Base-by-base conservation (phyloP, 139 green algal genomes). In the Chlorella sp. region DNA sequence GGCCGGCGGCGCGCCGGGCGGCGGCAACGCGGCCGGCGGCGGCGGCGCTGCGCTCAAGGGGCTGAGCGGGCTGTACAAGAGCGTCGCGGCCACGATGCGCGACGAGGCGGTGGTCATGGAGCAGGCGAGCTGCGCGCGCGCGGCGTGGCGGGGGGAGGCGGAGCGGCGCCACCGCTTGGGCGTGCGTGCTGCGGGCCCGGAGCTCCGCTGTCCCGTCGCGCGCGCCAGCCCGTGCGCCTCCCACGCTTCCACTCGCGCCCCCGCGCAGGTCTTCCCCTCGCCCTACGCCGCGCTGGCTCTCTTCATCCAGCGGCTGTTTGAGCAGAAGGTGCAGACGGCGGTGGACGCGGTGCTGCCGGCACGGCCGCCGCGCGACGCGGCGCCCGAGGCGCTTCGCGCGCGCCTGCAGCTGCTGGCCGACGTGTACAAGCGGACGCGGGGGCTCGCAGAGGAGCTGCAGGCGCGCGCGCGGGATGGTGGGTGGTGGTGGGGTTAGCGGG, bases 231-330 rank as follows among this genome's bases (percentile, higher is more conserved):
- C n/a, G n/a, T n/a, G n/a, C n/a, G 29, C 29, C n/a, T 36, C 8
- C 60, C 60, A 23, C 53, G 23, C 19, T 23, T 35, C 19, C 53
- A 23, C 19, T 9, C 19, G 11, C 53, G 29, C 53, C 23, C 19
- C 53, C 23, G 9, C 36, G 55, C 71, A 79, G 53, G 82, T 92
- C 14, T 92, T 92, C 55, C 50, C 76, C 3, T 35, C 33, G 17
- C 79, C 82, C 29, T 33, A 38, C 23, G 59, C 56, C 31, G 83
- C 85, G 36, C 61, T 92, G 46, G 67, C 74, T 8, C 43, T 77
- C 41, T 80, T 89, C 25, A 42, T 91, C 23, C 76, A 82, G 68
- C 79, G 87, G 17, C 64, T 93, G 35, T 87, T 91, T 77, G 89
- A 92, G 76, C 81, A 93, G 55, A 78, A 82, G 17, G 79, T 90